Percentiles rank a stretch among this genome's conserved stretches.
Evolutionary conservation across 805 yeast species (phyloP).

Genomic region (Pichia nakasei): DNA sequence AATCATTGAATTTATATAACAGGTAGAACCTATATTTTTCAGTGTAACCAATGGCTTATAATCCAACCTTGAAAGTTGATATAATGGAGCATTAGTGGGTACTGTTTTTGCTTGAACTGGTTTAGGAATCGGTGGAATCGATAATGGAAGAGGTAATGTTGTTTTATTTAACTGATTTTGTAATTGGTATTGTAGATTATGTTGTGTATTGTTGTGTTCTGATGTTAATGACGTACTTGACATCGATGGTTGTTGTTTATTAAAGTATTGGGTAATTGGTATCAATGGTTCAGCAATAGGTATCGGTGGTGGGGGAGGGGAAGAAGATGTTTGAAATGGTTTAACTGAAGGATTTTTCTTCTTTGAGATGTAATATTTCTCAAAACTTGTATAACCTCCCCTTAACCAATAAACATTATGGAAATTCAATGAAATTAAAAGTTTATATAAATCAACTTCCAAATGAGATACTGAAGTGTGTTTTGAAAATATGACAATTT

Average conservation of each 20-base stretch:
- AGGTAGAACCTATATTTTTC: constrained; percentile 61
- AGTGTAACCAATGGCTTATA: constrained; percentile 31
- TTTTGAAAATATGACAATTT: constrained; percentile 8
- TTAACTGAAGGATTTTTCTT: neutral
- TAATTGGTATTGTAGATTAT: neutral
- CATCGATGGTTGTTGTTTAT: neutral
- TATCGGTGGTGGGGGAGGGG: constrained; percentile 1
- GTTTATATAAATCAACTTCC: constrained; percentile 3
- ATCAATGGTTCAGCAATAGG: constrained; percentile 1
- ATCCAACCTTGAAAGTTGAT: constrained; percentile 2
- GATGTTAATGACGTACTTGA: neutral
- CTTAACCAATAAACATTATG: constrained; percentile 18
- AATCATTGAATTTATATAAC: constrained; percentile 67
- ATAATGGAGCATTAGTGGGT: neutral
- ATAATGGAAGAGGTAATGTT: neutral
- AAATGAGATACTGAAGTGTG: neutral
- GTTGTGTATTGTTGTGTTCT: neutral
- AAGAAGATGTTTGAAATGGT: neutral
- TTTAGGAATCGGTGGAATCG: neutral
- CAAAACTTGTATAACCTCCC: constrained; percentile 29
- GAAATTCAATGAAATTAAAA: neutral
- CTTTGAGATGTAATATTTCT: constrained; percentile 5
- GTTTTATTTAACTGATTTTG: neutral
- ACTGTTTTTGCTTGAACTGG: neutral
- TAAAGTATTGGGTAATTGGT: neutral